Base-by-base conservation (phyloP, 108 stramenopile species). In the Conticribra weissflogii region DNA sequence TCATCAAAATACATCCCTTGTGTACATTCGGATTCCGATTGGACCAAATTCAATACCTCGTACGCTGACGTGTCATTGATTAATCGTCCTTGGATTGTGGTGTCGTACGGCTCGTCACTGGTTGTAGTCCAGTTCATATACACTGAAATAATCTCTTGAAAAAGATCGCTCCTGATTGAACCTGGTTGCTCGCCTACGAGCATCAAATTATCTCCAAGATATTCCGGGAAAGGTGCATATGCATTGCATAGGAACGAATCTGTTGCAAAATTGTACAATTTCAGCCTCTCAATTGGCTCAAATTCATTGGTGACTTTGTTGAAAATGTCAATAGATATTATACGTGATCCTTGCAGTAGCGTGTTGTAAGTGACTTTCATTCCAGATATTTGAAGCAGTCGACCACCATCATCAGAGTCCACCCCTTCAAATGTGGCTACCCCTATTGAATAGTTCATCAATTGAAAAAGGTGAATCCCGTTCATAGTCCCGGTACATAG, bases 331-430 rank as follows among this genome's bases (percentile, higher is more conserved):
- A 77, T 59, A 1, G 63, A 53, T 8, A 71, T 36, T 17, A 82
- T 44, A 1, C 76, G 27, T 23, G 66, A 51, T 24, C 49, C 50
- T 29, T 21, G 23, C 4, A 78, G 28, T 28, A 74, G 16, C 24
- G 71, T 78, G 56, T 86, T 86, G 71, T 83, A 86, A 5, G 80
- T 69, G 12, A 81, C 28, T 19, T 46, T 72, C 75, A 86, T 52
- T 7, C 85, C 85, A 22, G 85, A 86, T 16, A 81, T 66, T 68
- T 86, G 85, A 16, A 86, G 48, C 36, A 86, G 55, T 21, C 74
- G 62, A 22, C 59, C 81, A 4, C 82, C 82, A 45, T 71, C 64
- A 27, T 54, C 48, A 1, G 66, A 71, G 28, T 71, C 36, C 14
- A 31, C 22, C 4, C 62, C 63, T 34, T 79, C 79, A 48, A 81